These are phyloP conservation scores for Zymoseptoria tritici DNA, from an alignment of 2,329 filamentous ascomycete genomes.

Conservation along the genomic window DNA sequence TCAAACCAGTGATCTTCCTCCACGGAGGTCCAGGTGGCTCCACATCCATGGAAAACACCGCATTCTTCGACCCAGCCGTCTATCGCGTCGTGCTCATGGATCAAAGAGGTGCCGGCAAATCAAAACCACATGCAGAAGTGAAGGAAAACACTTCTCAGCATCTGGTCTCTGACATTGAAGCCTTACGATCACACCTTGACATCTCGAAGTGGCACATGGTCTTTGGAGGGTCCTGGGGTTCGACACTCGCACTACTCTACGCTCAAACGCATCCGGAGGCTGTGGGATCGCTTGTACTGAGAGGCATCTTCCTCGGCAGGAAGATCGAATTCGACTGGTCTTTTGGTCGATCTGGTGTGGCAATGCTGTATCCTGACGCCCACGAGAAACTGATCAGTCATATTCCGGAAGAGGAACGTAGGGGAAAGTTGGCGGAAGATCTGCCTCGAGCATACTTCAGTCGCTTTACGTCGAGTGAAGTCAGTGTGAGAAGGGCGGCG, in stretches of 20 bases:
- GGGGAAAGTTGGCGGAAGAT: neutral
- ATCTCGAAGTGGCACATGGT: slow-evolving; percentile 13
- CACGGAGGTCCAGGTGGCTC: slow-evolving; percentile 15
- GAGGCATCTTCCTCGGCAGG: slow-evolving; percentile 10
- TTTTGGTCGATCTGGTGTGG: neutral
- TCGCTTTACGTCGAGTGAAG: slow-evolving; percentile 3
- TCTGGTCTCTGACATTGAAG: slow-evolving; percentile 12
- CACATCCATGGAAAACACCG: slow-evolving; percentile 6
- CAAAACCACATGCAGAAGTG: slow-evolving; percentile 14
- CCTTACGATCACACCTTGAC: slow-evolving; percentile 7
- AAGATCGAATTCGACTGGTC: slow-evolving; percentile 7
- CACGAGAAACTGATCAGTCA: slow-evolving; percentile 5
- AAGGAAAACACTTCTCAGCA: slow-evolving; percentile 12
- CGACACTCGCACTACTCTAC: slow-evolving; percentile 12
- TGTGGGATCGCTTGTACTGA: slow-evolving; percentile 9
- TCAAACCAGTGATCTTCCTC: slow-evolving; percentile 8
- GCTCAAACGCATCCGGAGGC: slow-evolving; percentile 7
- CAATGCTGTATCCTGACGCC: slow-evolving; percentile 11
- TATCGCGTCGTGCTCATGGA: slow-evolving; percentile 37
- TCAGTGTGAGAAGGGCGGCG: neutral
- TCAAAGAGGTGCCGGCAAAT: slow-evolving; percentile 35
- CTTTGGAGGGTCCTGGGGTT: slow-evolving; percentile 14
- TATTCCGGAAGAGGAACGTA: slow-evolving; percentile 3
- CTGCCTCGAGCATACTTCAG: slow-evolving; percentile 4
- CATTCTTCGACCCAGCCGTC: slow-evolving; percentile 23